phyloP scores from a whole-genome alignment of 2,329 filamentous ascomycete genomes.

The Acrocalymma vagum region DNA sequence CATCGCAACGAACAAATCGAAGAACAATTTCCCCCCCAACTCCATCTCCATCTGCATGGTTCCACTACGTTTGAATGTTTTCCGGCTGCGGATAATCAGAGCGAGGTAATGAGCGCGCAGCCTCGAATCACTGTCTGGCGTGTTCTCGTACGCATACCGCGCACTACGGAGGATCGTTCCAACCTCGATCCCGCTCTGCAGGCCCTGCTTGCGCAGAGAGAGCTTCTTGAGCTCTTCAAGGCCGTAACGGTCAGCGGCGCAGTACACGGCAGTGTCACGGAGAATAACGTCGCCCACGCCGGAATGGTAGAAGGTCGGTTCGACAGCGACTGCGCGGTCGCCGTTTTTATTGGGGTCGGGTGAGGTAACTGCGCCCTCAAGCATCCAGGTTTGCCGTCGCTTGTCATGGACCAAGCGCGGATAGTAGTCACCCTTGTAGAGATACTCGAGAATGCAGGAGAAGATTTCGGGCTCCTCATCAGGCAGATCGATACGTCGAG shows the following conservation, averaged over 20 bases:
- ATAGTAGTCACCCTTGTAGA: conserved; percentile 97
- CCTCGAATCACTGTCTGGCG: conserved; percentile 88
- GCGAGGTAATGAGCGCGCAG: conserved; percentile 97
- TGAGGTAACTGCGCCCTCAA: conserved; percentile 75
- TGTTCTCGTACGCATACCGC: conserved; percentile 95
- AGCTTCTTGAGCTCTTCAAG: conserved; percentile 92
- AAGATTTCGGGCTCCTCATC: conserved; percentile 89
- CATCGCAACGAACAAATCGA: conserved; percentile 97
- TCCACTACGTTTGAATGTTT: conserved; percentile 97
- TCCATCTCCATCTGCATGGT: conserved; percentile 99
- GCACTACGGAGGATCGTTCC: conserved; percentile 90
- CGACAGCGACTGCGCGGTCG: conserved; percentile 65
- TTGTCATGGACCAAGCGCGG: conserved; percentile 88
- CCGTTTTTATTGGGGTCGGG: conserved; percentile 62
- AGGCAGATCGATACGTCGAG: conserved; percentile 81
- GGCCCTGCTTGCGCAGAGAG: conserved; percentile 90
- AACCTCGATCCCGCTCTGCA: conserved; percentile 92
- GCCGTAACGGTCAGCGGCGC: conserved; percentile 87
- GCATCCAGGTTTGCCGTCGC: conserved; percentile 85
- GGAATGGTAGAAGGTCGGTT: conserved; percentile 80
- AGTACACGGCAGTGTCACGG: conserved; percentile 94
- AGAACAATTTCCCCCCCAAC: conserved; percentile 92
- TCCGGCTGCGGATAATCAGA: conserved; percentile 95
- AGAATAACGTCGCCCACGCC: conserved; percentile 80
- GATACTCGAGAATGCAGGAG: conserved; percentile 92